Base-by-base conservation (phyloP, 2,329 filamentous ascomycete species). In the Clarireedia homoeocarpa region DNA sequence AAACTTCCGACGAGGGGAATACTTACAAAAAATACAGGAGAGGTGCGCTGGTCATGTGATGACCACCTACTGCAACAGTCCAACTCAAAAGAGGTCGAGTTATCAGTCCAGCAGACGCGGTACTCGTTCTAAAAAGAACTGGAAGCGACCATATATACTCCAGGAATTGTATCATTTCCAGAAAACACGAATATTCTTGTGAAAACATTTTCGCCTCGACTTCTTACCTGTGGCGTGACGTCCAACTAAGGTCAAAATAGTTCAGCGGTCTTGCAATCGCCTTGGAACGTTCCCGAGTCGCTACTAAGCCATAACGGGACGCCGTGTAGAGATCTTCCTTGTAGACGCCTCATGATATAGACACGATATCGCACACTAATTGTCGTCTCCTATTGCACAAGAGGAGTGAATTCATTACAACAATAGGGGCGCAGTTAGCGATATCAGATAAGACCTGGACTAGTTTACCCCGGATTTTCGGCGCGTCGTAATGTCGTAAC, bases 251-350 rank as follows among this genome's bases (percentile, higher is more conserved):
- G 27, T 20, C 36, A 24, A 49, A 39, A 50, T 45, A 46, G 36
- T 47, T 27, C 39, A 48, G 52, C 52, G 52, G 52, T 55, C 52
- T 34, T 50, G 14, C 20, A 15, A 27, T 45, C 12, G 26, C 45
- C 45, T 47, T 47, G 24, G 44, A 20, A 17, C 20, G 2, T n/a
- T 26, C 30, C 2, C 52, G 17, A n/a, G n/a, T 44, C 6, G 10
- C 14, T 3, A n/a, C 23, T 44, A 34, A 4, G 24, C 38, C 15
- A 20, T 34, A 36, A 55, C 14, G 40, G 52, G 52, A 34, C 17
- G 17, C 47, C 17, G 26, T 4, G 20, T 26, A 50, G 17, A 17
- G 23, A 7, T 45, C 20, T 20, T 45, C 42, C 42, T 20, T 45
- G 42, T 23, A 26, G 23, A 45, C 15, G 12, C 20, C 20, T 15